Evolutionary conservation across 2,329 filamentous ascomycete genomes (phyloP).

Genomic region (Ceratocystis papillata): DNA sequence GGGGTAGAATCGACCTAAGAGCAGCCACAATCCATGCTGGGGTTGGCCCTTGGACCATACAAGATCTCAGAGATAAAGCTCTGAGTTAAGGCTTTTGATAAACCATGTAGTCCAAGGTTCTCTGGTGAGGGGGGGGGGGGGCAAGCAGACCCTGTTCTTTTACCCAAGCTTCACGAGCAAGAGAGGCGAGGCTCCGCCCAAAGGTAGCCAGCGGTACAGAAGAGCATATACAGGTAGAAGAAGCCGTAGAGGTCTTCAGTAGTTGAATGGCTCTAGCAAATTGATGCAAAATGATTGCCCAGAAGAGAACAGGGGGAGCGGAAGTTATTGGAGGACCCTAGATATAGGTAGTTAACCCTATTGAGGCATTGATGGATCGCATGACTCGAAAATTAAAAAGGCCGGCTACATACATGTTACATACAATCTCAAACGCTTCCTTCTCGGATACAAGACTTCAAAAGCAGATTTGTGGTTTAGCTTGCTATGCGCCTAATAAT

Average conservation of each 20-base stretch:
- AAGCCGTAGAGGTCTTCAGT: background rate
- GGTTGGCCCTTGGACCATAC: background rate
- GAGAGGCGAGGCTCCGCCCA: background rate
- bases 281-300: background rate
- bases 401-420: slow-evolving; percentile 4
- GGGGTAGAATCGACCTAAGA: background rate
- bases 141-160: background rate
- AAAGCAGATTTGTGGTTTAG: too few species aligned
- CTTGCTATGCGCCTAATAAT: too few species aligned
- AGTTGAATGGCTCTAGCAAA: background rate
- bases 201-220: background rate
- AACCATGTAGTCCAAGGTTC: background rate
- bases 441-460: background rate
- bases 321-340: background rate
- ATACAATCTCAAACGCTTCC: slow-evolving; percentile 4
- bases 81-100: background rate
- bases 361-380: background rate
- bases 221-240: background rate
- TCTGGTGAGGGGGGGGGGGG: background rate
- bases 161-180: background rate
- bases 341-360: background rate
- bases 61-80: background rate
- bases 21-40: background rate
- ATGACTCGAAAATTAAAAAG: slow-evolving; percentile 9
- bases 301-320: background rate